phyloP scores from a whole-genome alignment of 2,329 filamentous ascomycete species.

The Pseudonectria foliicola region DNA sequence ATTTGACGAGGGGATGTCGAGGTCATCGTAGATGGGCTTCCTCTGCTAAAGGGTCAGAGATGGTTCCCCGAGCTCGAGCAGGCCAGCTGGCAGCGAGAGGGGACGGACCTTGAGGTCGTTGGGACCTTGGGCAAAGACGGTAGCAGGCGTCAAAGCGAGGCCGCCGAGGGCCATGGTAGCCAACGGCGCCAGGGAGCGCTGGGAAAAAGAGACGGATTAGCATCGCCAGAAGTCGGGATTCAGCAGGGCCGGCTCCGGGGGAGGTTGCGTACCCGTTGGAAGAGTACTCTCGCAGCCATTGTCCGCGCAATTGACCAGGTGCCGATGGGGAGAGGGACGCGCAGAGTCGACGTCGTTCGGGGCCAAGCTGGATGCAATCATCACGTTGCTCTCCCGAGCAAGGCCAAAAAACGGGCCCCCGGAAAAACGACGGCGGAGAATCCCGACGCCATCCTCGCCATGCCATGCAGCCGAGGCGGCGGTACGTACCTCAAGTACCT shows the following conservation, averaged over 20 bases:
- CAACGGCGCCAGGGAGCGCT: conserved; percentile 48
- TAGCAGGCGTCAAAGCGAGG: conserved; percentile 40
- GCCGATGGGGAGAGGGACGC: conserved; percentile 16
- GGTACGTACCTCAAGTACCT: conserved; percentile 8
- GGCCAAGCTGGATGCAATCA: conserved; percentile 13
- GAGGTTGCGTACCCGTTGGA: conserved; percentile 42
- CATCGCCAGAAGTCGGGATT: conserved; percentile 6
- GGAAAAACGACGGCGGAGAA: conserved; percentile 24
- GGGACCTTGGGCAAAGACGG: conserved; percentile 46
- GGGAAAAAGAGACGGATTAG: conserved; percentile 22
- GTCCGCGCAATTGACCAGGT: conserved; percentile 41
- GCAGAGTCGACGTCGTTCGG: conserved; percentile 17
- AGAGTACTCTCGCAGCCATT: conserved; percentile 55
- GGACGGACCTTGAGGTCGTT: conserved; percentile 25
- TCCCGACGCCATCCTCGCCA: conserved; percentile 15
- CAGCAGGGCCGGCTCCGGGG: neutral
- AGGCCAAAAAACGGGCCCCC: conserved; percentile 7
- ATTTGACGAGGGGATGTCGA: conserved; percentile 38
- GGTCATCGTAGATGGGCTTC: conserved; percentile 78
- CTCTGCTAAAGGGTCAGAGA: conserved; percentile 23
- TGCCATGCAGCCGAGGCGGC: conserved; percentile 12
- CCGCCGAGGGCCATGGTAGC: conserved; percentile 43
- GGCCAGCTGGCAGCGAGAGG: neutral
- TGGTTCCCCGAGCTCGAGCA: neutral
- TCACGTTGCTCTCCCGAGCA: conserved; percentile 7